These are phyloP conservation scores for Microsporum audouinii DNA, from an alignment of 2,329 filamentous ascomycete species.

Conservation along the genomic window DNA sequence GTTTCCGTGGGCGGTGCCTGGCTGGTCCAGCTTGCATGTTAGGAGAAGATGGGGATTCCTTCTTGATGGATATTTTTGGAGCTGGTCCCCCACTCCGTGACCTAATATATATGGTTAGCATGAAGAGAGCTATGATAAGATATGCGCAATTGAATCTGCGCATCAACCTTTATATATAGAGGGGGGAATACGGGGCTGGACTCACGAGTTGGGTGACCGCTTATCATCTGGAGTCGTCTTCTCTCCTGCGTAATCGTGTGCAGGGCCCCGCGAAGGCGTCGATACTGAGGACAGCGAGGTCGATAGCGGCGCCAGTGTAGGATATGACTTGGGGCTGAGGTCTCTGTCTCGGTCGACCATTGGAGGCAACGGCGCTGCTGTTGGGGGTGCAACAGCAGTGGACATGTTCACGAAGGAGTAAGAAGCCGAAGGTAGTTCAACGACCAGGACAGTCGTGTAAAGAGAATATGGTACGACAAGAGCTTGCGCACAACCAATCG, in stretches of 20 bases:
- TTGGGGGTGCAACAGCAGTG: conserved; percentile 38
- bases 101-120: conserved; percentile 10
- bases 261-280: conserved; percentile 24
- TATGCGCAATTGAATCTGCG: neutral
- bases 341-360: conserved; percentile 33
- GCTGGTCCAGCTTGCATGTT: conserved; percentile 53
- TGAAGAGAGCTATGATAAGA: neutral
- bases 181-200: conserved; percentile 14
- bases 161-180: neutral
- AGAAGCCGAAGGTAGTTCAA: neutral
- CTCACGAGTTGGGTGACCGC: conserved; percentile 43
- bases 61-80: conserved; percentile 88
- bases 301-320: conserved; percentile 30
- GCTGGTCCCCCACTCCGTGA: conserved; percentile 36
- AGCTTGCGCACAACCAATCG: neutral
- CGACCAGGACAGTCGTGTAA: neutral
- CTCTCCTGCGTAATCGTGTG: conserved; percentile 27
- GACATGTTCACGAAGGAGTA: conserved; percentile 29
- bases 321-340: conserved; percentile 35
- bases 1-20: conserved; percentile 37
- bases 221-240: conserved; percentile 38
- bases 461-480: neutral
- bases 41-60: conserved; percentile 76
- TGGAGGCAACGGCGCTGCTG: conserved; percentile 33
- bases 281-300: conserved; percentile 25